phyloP scores from a whole-genome alignment of 495 filamentous ascomycete genomes.

The Evernia prunastri region DNA sequence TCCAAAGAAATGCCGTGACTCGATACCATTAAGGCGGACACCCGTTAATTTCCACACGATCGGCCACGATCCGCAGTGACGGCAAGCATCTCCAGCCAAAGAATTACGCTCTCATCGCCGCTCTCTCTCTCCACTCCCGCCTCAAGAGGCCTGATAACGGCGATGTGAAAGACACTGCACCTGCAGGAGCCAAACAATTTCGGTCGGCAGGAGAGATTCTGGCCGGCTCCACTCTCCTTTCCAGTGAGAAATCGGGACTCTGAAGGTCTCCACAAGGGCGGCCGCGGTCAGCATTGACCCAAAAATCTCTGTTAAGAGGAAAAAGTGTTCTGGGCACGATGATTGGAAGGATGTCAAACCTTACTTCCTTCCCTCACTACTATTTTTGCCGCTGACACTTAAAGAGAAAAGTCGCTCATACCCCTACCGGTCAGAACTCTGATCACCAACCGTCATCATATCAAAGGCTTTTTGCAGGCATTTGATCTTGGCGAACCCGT shows the following conservation, averaged over 20 bases:
- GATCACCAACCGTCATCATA: conserved; percentile 6
- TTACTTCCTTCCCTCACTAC: conserved; percentile 4
- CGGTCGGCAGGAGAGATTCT: background rate
- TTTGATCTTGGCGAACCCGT: background rate
- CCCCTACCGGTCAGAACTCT: conserved; percentile 13
- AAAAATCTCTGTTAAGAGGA: background rate
- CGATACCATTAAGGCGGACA: background rate
- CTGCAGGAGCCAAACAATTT: background rate
- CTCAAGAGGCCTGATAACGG: background rate
- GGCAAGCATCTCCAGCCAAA: background rate
- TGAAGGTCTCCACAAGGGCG: background rate
- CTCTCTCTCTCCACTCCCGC: background rate
- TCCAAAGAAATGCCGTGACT: background rate
- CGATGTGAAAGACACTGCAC: background rate
- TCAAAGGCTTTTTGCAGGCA: background rate
- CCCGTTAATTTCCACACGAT: background rate
- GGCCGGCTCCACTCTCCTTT: background rate
- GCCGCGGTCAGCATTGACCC: background rate
- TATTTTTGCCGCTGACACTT: conserved; percentile 18
- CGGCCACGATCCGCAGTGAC: background rate
- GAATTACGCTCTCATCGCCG: background rate
- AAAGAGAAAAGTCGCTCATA: conserved; percentile 9
- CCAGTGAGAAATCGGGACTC: background rate
- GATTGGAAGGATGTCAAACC: conserved; percentile 6
- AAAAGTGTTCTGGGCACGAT: background rate